Conservation (phyloP, 176 grass and related monocot genomes). For the Oryza punctata region DNA sequence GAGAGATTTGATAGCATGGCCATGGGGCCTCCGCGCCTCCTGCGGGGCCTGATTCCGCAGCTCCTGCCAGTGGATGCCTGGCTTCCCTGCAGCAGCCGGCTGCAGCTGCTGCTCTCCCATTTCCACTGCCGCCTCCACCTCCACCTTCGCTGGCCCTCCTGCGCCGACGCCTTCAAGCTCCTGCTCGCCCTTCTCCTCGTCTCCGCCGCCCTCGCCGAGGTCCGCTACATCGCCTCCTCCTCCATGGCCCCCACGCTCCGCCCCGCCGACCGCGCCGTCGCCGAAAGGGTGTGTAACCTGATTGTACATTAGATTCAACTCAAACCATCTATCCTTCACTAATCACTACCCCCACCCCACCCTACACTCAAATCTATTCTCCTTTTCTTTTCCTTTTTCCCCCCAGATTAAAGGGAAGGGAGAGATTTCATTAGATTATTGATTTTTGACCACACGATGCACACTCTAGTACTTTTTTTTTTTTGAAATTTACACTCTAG, state of each 20-base stretch:
- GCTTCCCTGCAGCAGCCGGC: slow-evolving; percentile 51
- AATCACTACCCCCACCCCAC: no score
- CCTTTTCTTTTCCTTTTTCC: no score
- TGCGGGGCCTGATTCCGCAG: slow-evolving; percentile 33
- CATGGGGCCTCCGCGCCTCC: slow-evolving; percentile 18
- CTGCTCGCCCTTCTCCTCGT: slow-evolving; percentile 48
- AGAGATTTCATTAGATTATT: no score
- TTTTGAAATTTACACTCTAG: no score
- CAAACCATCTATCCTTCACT: no score
- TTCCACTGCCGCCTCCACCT: slow-evolving; percentile 20
- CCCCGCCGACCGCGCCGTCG: slow-evolving; percentile 45
- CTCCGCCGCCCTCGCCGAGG: slow-evolving; percentile 49
- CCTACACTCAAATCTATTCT: no score
- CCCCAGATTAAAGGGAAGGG: no score
- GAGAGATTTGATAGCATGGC: no score
- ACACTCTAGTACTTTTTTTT: no score
- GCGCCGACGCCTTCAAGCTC: slow-evolving; percentile 47
- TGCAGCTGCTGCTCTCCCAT: slow-evolving; percentile 22
- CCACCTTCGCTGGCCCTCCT: slow-evolving; percentile 19
- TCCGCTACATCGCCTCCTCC: slow-evolving; percentile 57
- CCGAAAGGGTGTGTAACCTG: slow-evolving; percentile 23
- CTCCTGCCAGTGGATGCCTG: slow-evolving; percentile 15
- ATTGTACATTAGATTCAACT: no score
- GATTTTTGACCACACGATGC: no score
- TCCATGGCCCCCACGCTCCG: slow-evolving; percentile 58